These are phyloP conservation scores for Leccinum uliginosum DNA, from an alignment of 768 basidiomycete species.

Conservation along the genomic window DNA sequence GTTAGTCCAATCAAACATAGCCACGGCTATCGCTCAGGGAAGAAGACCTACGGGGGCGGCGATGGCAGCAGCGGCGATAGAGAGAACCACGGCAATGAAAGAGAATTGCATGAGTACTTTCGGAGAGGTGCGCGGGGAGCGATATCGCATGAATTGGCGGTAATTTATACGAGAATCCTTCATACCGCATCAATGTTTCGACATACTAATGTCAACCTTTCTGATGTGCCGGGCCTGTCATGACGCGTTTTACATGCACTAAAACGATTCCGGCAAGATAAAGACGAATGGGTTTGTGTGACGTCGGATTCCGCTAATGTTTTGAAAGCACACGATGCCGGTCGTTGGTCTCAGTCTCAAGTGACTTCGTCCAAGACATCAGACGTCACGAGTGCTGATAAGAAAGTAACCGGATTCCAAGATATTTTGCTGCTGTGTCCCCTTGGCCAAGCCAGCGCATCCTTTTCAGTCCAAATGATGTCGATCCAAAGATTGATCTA, in stretches of 20 bases:
- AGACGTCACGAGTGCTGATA: background rate
- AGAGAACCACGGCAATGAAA: background rate
- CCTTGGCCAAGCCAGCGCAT: background rate
- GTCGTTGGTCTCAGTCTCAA: no score
- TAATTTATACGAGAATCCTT: background rate
- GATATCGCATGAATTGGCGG: background rate
- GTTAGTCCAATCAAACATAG: background rate
- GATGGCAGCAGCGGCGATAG: background rate
- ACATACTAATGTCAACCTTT: background rate
- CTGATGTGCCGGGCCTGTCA: background rate
- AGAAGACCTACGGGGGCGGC: background rate
- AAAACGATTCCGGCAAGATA: background rate
- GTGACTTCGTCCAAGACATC: no score
- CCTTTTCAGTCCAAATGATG: background rate
- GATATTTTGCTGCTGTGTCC: background rate
- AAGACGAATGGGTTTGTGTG: background rate
- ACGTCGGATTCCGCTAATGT: background rate
- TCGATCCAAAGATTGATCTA: background rate
- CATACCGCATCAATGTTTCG: background rate
- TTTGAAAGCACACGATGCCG: background rate
- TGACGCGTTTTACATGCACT: background rate
- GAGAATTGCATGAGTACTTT: constrained; percentile 3
- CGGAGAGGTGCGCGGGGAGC: background rate
- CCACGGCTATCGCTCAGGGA: background rate
- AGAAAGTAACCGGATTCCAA: background rate